Percentiles rank a stretch among this genome's conserved stretches.
These are phyloP conservation scores for Coemansia reversa DNA, from an alignment of 192 early-diverging fungal genomes.

Conservation along the genomic window DNA sequence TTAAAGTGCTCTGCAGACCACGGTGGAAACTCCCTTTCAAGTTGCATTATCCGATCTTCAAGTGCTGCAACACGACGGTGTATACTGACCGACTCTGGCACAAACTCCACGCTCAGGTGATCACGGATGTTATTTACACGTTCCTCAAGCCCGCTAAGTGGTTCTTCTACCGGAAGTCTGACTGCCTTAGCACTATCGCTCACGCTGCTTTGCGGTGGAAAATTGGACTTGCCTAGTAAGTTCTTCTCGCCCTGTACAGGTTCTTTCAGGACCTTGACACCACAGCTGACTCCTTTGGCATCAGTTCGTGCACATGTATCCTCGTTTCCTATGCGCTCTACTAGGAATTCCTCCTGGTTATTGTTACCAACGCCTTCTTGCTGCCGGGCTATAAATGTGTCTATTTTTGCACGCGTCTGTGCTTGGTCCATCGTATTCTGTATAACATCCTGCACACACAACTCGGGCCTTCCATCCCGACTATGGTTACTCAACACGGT, in stretches of 20 bases:
- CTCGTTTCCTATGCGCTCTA: slow-evolving; percentile 18
- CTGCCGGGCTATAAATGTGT: slow-evolving; percentile 55
- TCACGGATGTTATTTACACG: slow-evolving; percentile 72
- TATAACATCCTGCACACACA: slow-evolving; percentile 13
- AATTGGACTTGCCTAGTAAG: slow-evolving; percentile 61
- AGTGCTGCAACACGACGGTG: slow-evolving; percentile 65
- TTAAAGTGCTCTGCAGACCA: slow-evolving; percentile 79
- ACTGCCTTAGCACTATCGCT: background rate
- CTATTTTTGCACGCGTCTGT: slow-evolving; percentile 56
- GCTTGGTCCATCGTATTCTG: slow-evolving; percentile 46
- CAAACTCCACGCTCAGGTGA: slow-evolving; percentile 69
- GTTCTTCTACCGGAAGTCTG: slow-evolving; percentile 9
- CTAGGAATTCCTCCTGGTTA: slow-evolving; percentile 65
- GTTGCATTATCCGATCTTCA: slow-evolving; percentile 72
- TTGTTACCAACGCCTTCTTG: slow-evolving; percentile 61
- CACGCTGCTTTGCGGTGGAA: background rate
- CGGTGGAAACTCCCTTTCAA: slow-evolving; percentile 74
- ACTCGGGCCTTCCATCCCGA: background rate
- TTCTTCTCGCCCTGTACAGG: slow-evolving; percentile 59
- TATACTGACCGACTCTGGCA: slow-evolving; percentile 36
- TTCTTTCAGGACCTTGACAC: slow-evolving; percentile 77
- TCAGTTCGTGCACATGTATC: slow-evolving; percentile 68
- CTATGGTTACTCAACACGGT: background rate
- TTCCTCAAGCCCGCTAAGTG: slow-evolving; percentile 38
- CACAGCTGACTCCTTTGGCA: slow-evolving; percentile 68